Evolutionary conservation across 1,284 basidiomycete species (phyloP).

Genomic region (Schizopora paradoxa): DNA sequence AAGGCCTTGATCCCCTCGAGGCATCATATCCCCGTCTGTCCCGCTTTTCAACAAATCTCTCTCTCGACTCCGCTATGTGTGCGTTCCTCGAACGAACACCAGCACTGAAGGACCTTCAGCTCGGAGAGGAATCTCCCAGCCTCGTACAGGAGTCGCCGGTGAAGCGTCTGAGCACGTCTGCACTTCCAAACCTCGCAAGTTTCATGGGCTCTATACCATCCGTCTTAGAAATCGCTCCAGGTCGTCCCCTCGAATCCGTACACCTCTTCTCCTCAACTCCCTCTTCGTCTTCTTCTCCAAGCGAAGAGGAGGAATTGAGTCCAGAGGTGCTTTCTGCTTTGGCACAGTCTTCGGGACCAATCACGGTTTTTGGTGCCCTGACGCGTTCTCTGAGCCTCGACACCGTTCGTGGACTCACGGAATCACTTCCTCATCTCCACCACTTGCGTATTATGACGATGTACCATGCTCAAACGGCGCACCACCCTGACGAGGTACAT

Average conservation of each 20-base stretch:
- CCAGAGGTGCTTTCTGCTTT: constrained; percentile 19
- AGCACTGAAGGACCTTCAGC: constrained; percentile 47
- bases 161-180: constrained; percentile 27
- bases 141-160: too few relatives aligned
- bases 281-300: constrained; percentile 13
- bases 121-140: constrained; percentile 28
- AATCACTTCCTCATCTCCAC: constrained; percentile 13
- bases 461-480: constrained; percentile 10
- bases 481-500: constrained; percentile 16
- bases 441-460: constrained; percentile 20
- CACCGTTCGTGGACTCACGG: constrained; percentile 13
- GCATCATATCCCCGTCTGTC: constrained; percentile 41
- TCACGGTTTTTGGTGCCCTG: constrained; percentile 30
- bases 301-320: constrained; percentile 17
- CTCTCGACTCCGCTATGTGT: constrained; percentile 49
- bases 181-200: constrained; percentile 47
- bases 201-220: constrained; percentile 55
- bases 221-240: constrained; percentile 50
- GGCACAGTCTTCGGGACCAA: constrained; percentile 21
- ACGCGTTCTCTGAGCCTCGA: constrained; percentile 21
- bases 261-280: constrained; percentile 46
- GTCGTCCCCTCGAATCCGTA: constrained; percentile 57
- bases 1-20: constrained; percentile 13
- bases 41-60: constrained; percentile 52
- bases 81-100: constrained; percentile 51